phyloP scores from a whole-genome alignment of 2,329 filamentous ascomycete species.

The Neonectria hederae region DNA sequence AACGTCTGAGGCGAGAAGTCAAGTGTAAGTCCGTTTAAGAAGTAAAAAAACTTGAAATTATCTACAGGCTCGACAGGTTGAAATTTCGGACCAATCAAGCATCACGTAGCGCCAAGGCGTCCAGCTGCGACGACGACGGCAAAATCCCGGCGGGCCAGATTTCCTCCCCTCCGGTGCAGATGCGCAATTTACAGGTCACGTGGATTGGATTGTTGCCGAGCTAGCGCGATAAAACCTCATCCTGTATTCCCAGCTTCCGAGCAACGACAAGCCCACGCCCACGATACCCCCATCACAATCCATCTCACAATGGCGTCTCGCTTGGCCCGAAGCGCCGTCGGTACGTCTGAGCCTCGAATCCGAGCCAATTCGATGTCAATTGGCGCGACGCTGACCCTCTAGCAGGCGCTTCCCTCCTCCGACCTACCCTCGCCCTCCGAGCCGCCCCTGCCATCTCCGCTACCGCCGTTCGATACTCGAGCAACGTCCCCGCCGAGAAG shows the following conservation, averaged over 20 bases:
- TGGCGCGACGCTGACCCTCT: conserved; percentile 40
- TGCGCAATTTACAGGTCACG: conserved; percentile 45
- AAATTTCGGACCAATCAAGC: conserved; percentile 45
- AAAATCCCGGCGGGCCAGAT: conserved; percentile 43
- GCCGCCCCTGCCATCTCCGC: conserved; percentile 78
- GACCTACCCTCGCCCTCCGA: conserved; percentile 80
- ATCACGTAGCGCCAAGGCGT: conserved; percentile 10
- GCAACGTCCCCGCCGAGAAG: conserved; percentile 83
- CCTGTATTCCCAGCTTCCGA: conserved; percentile 56
- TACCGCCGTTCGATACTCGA: conserved; percentile 74
- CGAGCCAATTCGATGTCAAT: conserved; percentile 38
- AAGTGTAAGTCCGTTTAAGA: conserved; percentile 32
- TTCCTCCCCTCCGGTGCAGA: conserved; percentile 27
- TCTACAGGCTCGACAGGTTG: conserved; percentile 36
- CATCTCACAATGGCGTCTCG: conserved; percentile 93
- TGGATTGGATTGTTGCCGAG: conserved; percentile 51
- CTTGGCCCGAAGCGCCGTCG: conserved; percentile 93
- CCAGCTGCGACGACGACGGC: conserved; percentile 18
- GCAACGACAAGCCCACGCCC: conserved; percentile 56
- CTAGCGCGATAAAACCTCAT: conserved; percentile 62
- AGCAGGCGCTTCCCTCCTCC: conserved; percentile 88
- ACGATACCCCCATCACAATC: conserved; percentile 63
- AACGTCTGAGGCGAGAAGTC: conserved; percentile 14
- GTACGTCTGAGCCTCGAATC: conserved; percentile 66
- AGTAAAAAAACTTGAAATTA: conserved; percentile 45